Evolutionary conservation across 2,329 filamentous ascomycete species (phyloP).

Genomic region (Ophiosphaerella narmari): DNA sequence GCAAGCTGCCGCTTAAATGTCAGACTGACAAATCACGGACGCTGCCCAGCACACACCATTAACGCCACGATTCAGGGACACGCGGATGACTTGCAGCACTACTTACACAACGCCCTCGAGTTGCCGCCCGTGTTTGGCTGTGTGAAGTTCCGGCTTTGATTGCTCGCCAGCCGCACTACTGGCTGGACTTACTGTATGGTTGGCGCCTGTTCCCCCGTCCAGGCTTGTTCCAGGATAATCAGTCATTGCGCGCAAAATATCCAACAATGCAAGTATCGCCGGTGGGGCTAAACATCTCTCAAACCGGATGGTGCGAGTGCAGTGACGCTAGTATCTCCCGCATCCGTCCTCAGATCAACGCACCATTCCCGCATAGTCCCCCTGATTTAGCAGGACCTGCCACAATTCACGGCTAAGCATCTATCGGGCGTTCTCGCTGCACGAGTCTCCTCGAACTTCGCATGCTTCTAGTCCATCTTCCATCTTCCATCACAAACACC

Average conservation of each 20-base stretch:
- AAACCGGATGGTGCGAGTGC: slow-evolving; percentile 30
- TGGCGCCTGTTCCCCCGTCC: slow-evolving; percentile 6
- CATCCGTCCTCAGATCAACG: slow-evolving; percentile 38
- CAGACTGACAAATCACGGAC: slow-evolving; percentile 35
- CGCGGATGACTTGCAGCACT: slow-evolving; percentile 35
- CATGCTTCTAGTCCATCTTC: slow-evolving; percentile 5
- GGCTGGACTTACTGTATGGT: slow-evolving; percentile 18
- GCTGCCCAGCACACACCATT: slow-evolving; percentile 24
- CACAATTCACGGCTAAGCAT: slow-evolving; percentile 33
- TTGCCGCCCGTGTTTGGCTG: slow-evolving; percentile 27
- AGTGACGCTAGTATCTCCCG: slow-evolving; percentile 35
- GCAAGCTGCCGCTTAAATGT: slow-evolving; percentile 34
- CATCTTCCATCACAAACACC: slow-evolving; percentile 30
- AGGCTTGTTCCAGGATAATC: slow-evolving; percentile 17
- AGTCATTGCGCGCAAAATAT: slow-evolving; percentile 31
- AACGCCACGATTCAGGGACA: slow-evolving; percentile 40
- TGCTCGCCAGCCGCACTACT: slow-evolving; percentile 17
- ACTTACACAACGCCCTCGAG: slow-evolving; percentile 9
- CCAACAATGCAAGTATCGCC: slow-evolving; percentile 40
- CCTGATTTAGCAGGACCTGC: slow-evolving; percentile 37
- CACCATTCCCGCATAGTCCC: slow-evolving; percentile 36
- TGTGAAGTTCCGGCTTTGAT: slow-evolving; percentile 23
- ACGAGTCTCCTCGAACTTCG: background rate
- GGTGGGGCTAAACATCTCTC: slow-evolving; percentile 35
- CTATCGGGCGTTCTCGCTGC: slow-evolving; percentile 19